These are phyloP conservation scores for Thamnidium elegans DNA, from an alignment of 192 early-diverging fungal genomes.

Conservation along the genomic window DNA sequence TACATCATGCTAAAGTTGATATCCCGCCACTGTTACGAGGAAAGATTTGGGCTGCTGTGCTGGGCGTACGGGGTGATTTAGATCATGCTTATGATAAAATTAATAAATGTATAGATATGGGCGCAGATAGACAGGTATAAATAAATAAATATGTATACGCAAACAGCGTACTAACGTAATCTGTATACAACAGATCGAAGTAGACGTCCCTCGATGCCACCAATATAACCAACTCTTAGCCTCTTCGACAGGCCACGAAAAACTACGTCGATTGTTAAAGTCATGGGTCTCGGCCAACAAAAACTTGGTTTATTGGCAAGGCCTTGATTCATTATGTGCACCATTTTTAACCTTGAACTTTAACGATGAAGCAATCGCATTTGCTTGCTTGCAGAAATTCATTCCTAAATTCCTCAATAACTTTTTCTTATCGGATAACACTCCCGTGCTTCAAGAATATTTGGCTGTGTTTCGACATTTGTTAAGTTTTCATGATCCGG, in stretches of 20 bases:
- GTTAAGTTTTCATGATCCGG: conserved; percentile 70
- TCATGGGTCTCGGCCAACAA: conserved; percentile 59
- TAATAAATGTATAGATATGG: conserved; percentile 51
- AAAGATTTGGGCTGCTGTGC: conserved; percentile 63
- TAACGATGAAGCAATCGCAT: conserved; percentile 71
- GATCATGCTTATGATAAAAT: conserved; percentile 47
- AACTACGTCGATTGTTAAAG: conserved; percentile 57
- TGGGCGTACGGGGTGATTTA: conserved; percentile 56
- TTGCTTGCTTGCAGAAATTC: conserved; percentile 62
- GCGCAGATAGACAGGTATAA: conserved; percentile 58
- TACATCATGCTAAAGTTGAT: conserved; percentile 59
- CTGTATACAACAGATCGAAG: no score
- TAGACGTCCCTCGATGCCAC: conserved; percentile 66
- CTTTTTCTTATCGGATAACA: conserved; percentile 75
- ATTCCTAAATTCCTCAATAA: conserved; percentile 63
- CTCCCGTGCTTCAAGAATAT: conserved; percentile 65
- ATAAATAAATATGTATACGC: no score
- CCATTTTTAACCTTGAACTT: conserved; percentile 76
- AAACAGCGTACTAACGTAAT: no score
- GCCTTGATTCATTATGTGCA: conserved; percentile 72
- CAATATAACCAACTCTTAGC: conserved; percentile 65
- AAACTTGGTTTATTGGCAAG: conserved; percentile 79
- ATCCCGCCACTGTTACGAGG: conserved; percentile 61
- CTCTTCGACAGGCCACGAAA: conserved; percentile 59
- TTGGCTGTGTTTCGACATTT: conserved; percentile 64